Evolutionary conservation across 2,329 filamentous ascomycete species (phyloP).

Genomic region (Phaeosphaeriaceae sp.): DNA sequence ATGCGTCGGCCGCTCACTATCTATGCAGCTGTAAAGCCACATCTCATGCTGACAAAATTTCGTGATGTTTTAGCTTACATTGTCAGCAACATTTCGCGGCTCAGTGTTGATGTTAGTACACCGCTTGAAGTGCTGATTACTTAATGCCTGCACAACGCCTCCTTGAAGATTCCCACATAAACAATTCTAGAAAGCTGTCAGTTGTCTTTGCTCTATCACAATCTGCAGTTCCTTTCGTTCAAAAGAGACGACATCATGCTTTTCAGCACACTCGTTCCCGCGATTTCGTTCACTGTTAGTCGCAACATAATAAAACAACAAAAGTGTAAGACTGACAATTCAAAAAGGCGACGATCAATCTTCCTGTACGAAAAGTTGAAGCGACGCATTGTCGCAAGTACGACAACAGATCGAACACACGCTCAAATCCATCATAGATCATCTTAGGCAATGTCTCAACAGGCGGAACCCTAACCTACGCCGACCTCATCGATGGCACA

Average conservation of each 20-base stretch:
- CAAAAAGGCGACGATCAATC: background rate
- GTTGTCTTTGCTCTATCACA: too few species aligned
- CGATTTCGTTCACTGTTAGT: background rate
- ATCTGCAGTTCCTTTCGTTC: background rate
- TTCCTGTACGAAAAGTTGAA: background rate
- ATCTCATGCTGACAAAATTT: background rate
- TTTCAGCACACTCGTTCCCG: background rate
- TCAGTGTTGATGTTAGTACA: background rate
- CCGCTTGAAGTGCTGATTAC: background rate
- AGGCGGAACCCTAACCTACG: conserved; percentile 1
- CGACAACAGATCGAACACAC: background rate
- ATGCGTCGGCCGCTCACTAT: background rate
- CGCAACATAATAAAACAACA: background rate
- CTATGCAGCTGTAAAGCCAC: background rate
- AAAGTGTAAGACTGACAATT: background rate
- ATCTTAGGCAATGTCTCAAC: conserved; percentile 2
- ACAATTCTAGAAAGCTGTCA: too few species aligned
- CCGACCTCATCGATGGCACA: conserved; percentile 1
- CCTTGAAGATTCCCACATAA: too few species aligned
- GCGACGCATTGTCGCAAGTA: background rate
- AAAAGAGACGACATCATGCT: background rate
- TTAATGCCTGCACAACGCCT: background rate
- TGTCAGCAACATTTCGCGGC: background rate
- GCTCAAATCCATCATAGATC: background rate
- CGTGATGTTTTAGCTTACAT: background rate